A percentile compares a stretch with the other conserved stretches of the same genome.
Conservation (phyloP, 768 basidiomycete species). For the Tylopilus subfusipes region DNA sequence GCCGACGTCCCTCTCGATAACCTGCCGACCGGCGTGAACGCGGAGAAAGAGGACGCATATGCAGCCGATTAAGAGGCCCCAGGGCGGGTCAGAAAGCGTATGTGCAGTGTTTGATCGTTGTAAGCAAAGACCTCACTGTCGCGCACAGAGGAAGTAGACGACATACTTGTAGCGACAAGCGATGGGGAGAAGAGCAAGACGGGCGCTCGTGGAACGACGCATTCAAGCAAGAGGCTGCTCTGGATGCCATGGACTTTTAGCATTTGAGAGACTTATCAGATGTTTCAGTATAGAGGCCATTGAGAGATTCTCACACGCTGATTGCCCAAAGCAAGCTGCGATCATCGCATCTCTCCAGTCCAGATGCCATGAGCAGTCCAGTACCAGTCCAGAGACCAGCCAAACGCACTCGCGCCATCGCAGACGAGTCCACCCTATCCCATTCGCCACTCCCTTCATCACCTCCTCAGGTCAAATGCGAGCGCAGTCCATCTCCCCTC, state of each 20-base stretch:
- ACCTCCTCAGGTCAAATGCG: slow-evolving; percentile 16
- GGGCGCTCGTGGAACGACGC: slow-evolving; percentile 27
- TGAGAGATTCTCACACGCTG: slow-evolving; percentile 3
- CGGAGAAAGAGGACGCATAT: not conserved
- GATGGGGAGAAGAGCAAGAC: slow-evolving; percentile 15
- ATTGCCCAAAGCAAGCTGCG: no score
- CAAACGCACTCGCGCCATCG: slow-evolving; percentile 16
- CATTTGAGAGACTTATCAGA: not conserved
- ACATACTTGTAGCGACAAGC: slow-evolving; percentile 10
- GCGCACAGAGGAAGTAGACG: slow-evolving; percentile 21
- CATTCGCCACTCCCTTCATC: not conserved
- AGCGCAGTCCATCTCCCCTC: slow-evolving; percentile 18
- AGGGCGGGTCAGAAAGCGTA: not conserved
- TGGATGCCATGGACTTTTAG: slow-evolving; percentile 10
- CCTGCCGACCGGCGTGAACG: not conserved
- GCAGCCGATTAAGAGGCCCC: not conserved
- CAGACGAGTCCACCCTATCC: not conserved
- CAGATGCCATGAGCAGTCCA: slow-evolving; percentile 2
- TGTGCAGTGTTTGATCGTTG: not conserved
- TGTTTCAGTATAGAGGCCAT: not conserved
- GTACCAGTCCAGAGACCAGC: not conserved
- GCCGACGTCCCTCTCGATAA: not conserved
- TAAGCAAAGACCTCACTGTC: not conserved
- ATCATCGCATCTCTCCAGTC: not conserved
- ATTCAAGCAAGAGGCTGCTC: slow-evolving; percentile 22